Evolutionary conservation across 2,329 filamentous ascomycete species (phyloP).

Genomic region (Colletotrichum magnum): DNA sequence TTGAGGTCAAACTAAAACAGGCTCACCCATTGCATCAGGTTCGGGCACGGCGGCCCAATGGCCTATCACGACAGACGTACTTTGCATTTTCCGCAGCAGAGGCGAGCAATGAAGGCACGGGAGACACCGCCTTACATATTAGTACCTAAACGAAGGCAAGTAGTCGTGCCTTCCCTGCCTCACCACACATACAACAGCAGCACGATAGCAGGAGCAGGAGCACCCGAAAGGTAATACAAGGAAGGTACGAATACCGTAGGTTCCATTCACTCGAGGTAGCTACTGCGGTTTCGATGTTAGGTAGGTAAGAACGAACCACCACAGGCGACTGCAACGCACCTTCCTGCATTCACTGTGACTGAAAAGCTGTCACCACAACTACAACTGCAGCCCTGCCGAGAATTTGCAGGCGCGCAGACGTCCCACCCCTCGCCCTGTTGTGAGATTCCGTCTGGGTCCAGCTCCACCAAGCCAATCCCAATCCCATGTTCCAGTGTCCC

Average conservation of each 20-base stretch:
- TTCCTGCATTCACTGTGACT: constrained; percentile 8
- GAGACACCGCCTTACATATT: background rate
- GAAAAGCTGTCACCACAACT: constrained; percentile 1
- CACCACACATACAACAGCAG: constrained; percentile 3
- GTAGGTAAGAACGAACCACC: constrained; percentile 10
- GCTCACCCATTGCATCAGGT: constrained; percentile 27
- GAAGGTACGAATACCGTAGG: background rate
- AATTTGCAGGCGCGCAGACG: constrained; percentile 8
- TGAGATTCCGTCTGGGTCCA: constrained; percentile 1
- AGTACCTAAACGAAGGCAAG: background rate
- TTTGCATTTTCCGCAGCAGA: constrained; percentile 12
- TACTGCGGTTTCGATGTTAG: background rate
- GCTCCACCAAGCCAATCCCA: too few species aligned
- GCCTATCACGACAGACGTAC: constrained; percentile 33
- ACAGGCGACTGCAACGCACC: constrained; percentile 18
- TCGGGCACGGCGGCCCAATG: constrained; percentile 21
- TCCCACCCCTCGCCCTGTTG: background rate
- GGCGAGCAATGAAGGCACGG: background rate
- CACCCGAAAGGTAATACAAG: constrained; percentile 5
- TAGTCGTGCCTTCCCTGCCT: constrained; percentile 1
- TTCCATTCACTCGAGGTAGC: background rate
- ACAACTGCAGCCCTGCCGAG: constrained; percentile 28
- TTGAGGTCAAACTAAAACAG: constrained; percentile 19
- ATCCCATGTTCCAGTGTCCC: background rate
- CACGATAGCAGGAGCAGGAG: background rate